Evolutionary conservation across 2,329 filamentous ascomycete species (phyloP).

Genomic region (Penicillium sp.): DNA sequence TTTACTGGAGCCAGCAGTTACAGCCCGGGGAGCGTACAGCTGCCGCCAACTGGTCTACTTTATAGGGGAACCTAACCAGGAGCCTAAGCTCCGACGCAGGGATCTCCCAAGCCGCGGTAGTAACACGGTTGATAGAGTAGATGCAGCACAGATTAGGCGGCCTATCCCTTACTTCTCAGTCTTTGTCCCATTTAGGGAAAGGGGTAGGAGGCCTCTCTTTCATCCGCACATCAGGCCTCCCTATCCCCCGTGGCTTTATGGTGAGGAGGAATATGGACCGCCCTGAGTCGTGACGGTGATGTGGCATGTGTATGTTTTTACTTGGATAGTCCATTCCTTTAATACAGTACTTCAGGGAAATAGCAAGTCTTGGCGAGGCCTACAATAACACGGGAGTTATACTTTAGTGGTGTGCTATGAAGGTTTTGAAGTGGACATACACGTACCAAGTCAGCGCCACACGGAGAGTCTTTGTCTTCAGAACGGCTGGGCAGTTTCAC

Average conservation of each 20-base stretch:
- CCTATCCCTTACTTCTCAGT: slow-evolving; percentile 4
- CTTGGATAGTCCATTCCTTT: too few species aligned
- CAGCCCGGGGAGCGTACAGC: neutral
- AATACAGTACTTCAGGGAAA: too few species aligned
- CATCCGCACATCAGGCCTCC: neutral
- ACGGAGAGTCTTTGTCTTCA: too few species aligned
- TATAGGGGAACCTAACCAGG: slow-evolving; percentile 7
- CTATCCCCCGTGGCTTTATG: slow-evolving; percentile 5
- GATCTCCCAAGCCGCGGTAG: slow-evolving; percentile 1
- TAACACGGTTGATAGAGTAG: slow-evolving; percentile 2
- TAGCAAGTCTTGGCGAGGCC: too few species aligned
- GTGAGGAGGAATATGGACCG: neutral
- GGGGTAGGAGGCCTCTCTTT: neutral
- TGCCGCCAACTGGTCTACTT: slow-evolving; percentile 3
- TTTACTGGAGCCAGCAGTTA: neutral
- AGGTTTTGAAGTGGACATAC: too few species aligned
- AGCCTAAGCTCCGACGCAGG: slow-evolving; percentile 6
- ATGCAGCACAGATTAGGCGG: slow-evolving; percentile 4
- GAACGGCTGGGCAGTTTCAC: too few species aligned
- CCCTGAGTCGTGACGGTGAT: neutral
- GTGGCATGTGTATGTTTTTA: too few species aligned
- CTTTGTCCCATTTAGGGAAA: neutral
- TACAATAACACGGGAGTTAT: too few species aligned
- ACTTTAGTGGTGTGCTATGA: too few species aligned
- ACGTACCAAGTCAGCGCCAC: too few species aligned